A percentile compares a stretch with the other conserved stretches of the same genome.
Conservation (phyloP, 2,329 filamentous ascomycete species). For the Whalleya microplaca region DNA sequence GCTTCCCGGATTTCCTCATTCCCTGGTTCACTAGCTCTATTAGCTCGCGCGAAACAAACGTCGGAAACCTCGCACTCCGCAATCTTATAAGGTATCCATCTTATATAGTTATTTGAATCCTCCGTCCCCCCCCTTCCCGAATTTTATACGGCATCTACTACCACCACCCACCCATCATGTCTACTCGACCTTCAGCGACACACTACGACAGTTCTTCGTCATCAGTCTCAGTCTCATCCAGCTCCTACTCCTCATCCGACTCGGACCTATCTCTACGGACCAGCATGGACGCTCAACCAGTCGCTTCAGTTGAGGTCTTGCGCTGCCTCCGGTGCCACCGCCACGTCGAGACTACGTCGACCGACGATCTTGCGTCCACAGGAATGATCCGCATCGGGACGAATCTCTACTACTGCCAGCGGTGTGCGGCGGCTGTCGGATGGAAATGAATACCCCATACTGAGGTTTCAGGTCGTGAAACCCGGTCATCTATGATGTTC, state of each 20-base stretch:
- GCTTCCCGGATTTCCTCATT: background rate
- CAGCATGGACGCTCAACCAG: conserved; percentile 54
- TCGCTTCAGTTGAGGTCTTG: conserved; percentile 61
- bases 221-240: conserved; percentile 24
- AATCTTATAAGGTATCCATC: conserved; percentile 14
- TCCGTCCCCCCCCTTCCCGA: conserved; percentile 3
- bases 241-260: conserved; percentile 44
- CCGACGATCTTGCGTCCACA: conserved; percentile 59
- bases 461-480: background rate
- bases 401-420: conserved; percentile 68
- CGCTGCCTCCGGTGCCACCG: conserved; percentile 59
- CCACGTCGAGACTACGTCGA: conserved; percentile 63
- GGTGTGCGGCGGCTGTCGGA: conserved; percentile 66
- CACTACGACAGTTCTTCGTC: conserved; percentile 45
- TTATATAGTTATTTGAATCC: conserved; percentile 18
- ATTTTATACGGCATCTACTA: conserved; percentile 7
- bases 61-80: conserved; percentile 21
- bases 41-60: conserved; percentile 21
- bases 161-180: conserved; percentile 28
- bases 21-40: conserved; percentile 24
- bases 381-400: conserved; percentile 69
- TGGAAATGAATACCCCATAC: conserved; percentile 54
- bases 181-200: conserved; percentile 40
- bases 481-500: background rate
- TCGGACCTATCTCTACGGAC: conserved; percentile 46